A percentile compares a stretch with the other conserved stretches of the same genome.
phyloP scores from a whole-genome alignment of 2,329 filamentous ascomycete species.

The Clarireedia sp. region DNA sequence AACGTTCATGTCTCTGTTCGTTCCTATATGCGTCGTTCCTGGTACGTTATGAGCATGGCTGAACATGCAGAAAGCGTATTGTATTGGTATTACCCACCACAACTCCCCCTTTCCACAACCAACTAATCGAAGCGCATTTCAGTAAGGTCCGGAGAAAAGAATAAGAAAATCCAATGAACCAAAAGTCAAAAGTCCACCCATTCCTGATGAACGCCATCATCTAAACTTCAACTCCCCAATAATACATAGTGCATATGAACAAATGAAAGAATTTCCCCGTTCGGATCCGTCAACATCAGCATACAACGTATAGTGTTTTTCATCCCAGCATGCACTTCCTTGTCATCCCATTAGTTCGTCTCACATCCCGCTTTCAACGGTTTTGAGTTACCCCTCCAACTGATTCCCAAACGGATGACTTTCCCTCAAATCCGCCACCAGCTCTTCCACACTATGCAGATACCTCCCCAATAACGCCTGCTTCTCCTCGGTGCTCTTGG shows the following conservation, averaged over 20 bases:
- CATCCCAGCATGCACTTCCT: neutral
- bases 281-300: neutral
- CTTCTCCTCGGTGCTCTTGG: constrained; percentile 56
- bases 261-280: neutral
- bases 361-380: neutral
- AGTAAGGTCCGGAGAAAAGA: too few species aligned
- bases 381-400: constrained; percentile 34
- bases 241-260: neutral
- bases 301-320: neutral
- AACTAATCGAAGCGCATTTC: too few species aligned
- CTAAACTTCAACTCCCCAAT: too few species aligned
- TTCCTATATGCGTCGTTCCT: too few species aligned
- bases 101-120: too few species aligned
- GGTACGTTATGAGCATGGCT: too few species aligned
- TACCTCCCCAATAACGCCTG: constrained; percentile 56
- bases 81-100: too few species aligned
- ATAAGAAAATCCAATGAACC: too few species aligned
- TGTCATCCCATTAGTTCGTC: neutral
- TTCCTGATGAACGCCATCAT: too few species aligned
- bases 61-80: too few species aligned
- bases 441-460: constrained; percentile 53
- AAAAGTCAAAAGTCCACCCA: too few species aligned
- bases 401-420: constrained; percentile 65
- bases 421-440: constrained; percentile 67
- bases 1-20: too few species aligned